These are phyloP conservation scores for Pythium guiyangense DNA, from an alignment of 352 stramenopile genomes.

Conservation along the genomic window DNA sequence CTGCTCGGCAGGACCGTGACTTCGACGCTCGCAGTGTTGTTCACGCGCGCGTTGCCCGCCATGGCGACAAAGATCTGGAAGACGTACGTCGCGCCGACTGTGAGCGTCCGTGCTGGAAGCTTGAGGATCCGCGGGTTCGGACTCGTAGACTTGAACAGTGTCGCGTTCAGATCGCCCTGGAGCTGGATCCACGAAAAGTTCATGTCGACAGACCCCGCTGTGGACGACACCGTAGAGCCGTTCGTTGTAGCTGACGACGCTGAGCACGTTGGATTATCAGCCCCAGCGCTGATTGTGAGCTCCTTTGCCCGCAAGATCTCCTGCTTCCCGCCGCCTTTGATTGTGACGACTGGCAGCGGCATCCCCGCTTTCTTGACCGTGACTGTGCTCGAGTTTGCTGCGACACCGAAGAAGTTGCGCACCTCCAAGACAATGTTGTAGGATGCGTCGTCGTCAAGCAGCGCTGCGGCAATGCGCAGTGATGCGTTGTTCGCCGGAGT, in stretches of 20 bases:
- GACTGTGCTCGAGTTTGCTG: conserved; percentile 35
- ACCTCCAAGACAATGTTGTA: conserved; percentile 46
- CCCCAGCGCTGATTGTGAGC: conserved; percentile 35
- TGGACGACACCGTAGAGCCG: conserved; percentile 3
- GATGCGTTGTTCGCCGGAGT: conserved; percentile 28
- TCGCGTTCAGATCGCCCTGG: conserved; percentile 26
- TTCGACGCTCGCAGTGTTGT: conserved; percentile 43
- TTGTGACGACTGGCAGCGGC: conserved; percentile 50
- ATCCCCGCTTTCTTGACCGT: conserved; percentile 40
- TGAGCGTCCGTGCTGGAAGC: conserved; percentile 42
- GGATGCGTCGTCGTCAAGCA: conserved; percentile 31
- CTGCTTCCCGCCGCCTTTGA: conserved; percentile 39
- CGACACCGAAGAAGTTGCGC: conserved; percentile 48
- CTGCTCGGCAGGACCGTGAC: conserved; percentile 37
- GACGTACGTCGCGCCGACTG: conserved; percentile 47
- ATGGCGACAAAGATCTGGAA: conserved; percentile 57
- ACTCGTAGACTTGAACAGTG: conserved; percentile 46
- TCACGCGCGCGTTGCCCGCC: conserved; percentile 35
- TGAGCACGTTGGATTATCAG: conserved; percentile 39
- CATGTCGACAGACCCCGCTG: conserved; percentile 45
- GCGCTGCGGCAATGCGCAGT: conserved; percentile 24
- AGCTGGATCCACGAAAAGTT: conserved; percentile 53
- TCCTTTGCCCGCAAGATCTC: conserved; percentile 32
- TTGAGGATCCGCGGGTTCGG: conserved; percentile 48
- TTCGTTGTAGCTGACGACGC: conserved; percentile 3